Base-by-base conservation (phyloP, 1,284 basidiomycete genomes). In the Tylopilus sp. region DNA sequence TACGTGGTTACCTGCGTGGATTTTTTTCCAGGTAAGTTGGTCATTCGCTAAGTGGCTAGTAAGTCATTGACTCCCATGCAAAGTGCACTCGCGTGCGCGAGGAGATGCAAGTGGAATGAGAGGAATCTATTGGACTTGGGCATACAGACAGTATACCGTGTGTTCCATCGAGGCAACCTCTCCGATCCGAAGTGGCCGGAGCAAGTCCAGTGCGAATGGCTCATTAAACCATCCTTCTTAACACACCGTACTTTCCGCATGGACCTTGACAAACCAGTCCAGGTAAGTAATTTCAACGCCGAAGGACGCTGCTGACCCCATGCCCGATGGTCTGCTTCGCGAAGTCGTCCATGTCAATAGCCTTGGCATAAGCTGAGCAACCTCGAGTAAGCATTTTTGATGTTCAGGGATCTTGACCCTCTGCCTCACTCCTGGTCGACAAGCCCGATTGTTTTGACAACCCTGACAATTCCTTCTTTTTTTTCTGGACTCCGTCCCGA, bases 151-250 rank as follows among this genome's bases (percentile, higher is more conserved):
- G 23, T 41, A 21, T 35, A 10, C 3, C 6, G 42, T 21, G 9
- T 19, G 19, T 45, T 26, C 19, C 41, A 49, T 25, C 38, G 52
- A 35, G 52, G 46, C 8, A 35, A 7, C 5, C 16, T 36, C 15
- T 35, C 31, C 4, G 26, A 26, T 21, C 46, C 46, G 8, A n/a
- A 54, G 36, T 45, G 46, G 52, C 15, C 49, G 10, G 45, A 54
- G 23, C 26, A 45, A 38, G 46, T 54, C 9, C 8, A 10, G 28
- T 3, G 46, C 6, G 4, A 43, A 33, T 45, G 30, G 7, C 18
- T 4, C 4, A 7, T 29, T 38, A 9, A 10, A 29, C 19, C 35
- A 4, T 33, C 18, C 13, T 54, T 47, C 28, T 35, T 36, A 6
- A 40, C 29, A 4, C 7, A 39, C 5, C 42, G 42, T 28, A 35